Base-by-base conservation (phyloP, 2,329 filamentous ascomycete species). In the Paecilomyces niveus region DNA sequence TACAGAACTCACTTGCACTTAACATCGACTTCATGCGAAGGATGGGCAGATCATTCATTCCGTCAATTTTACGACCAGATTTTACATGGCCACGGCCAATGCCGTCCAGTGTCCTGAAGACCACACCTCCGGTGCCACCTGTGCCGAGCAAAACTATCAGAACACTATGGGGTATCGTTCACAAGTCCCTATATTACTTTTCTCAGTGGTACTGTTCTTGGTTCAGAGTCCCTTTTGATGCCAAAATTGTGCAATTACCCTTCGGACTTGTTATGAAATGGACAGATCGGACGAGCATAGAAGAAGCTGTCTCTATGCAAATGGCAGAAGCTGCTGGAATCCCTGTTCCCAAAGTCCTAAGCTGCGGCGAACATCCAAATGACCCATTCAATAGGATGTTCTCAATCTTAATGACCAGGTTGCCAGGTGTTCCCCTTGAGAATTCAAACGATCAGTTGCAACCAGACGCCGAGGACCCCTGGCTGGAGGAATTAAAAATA, bases 391-490 rank as follows among this genome's bases (percentile, higher is more conserved):
- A 65, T 29, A 55, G 65, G 29, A 61, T 54, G 11, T 57, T 74
- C 54, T 75, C 73, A n/a, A 75, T 75, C 45, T 56, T 76, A 24
- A 77, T 79, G 73, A 77, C 74, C n/a, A 68, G 74, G 26, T 58
- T 76, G 54, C 74, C 71, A 18, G 72, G 74, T 4, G 57, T 64
- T n/a, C 11, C 66, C 10, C 61, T 76, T 26, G 67, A 64, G 18
- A 70, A 74, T 55, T 64, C 63, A 2, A 62, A 58, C 18, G 63
- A 73, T 55, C 39, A 22, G 18, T 63, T 76, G 35, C 59, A 63
- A 9, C 50, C 64, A 18, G 64, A 74, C 35, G 58, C 60, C 5
- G 68, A 73, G 56, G 67, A 66, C 1, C 70, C 68, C 5, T 72
- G 68, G 65, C 63, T 74, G 15, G 50, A 67, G 1, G 71, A 78